Evolutionary conservation across 2,329 filamentous ascomycete genomes (phyloP), one percentile per base, ranked within the genome.

Genomic region (Leptographium procerum): DNA sequence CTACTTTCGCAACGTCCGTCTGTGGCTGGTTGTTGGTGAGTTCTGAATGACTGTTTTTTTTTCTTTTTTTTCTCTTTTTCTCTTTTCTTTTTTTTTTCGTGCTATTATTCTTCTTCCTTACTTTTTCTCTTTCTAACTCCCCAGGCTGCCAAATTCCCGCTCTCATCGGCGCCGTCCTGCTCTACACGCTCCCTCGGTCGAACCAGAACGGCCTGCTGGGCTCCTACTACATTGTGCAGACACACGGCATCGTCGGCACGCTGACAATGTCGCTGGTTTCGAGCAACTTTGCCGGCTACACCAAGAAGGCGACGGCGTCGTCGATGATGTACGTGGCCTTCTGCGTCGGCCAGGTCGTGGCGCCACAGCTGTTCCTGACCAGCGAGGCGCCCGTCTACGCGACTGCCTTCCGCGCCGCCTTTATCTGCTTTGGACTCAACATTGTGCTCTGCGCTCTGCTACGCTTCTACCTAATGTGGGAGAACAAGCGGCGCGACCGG

Each of bases 381-480:
- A 69, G 68, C 50, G 81, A 87, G 65, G 74, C 75, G 0, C 84
- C 84, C 0, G 70, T 75, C 1, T 88, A 87, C 66, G 75, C 78
- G 50, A 82, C 80, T 43, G 84, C 82, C 0, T 84, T 86, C 62
- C 73, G 85, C 81, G 68, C 84, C 84, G 55, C 51, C 9, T 56
- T 62, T 11, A 40, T 45, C n/a, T 56, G 57, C 40, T 62, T 60
- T 65, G 73, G 73, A 0, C 64, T 79, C 24, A 71, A 81, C 55
- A 73, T 82, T 1, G 45, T 75, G 1, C 69, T 77, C 2, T 74
- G 79, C 40, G 63, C 77, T 11, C 75, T 74, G 36, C 69, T 84
- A 60, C 70, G 81, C 16, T 77, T 73, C 64, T 76, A 81, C 57
- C 70, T 84, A 19, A 71, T 66, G 13, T 66, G 69, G 53, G 73